phyloP scores from a whole-genome alignment of 768 basidiomycete species.

The Leccinum ochraceum region DNA sequence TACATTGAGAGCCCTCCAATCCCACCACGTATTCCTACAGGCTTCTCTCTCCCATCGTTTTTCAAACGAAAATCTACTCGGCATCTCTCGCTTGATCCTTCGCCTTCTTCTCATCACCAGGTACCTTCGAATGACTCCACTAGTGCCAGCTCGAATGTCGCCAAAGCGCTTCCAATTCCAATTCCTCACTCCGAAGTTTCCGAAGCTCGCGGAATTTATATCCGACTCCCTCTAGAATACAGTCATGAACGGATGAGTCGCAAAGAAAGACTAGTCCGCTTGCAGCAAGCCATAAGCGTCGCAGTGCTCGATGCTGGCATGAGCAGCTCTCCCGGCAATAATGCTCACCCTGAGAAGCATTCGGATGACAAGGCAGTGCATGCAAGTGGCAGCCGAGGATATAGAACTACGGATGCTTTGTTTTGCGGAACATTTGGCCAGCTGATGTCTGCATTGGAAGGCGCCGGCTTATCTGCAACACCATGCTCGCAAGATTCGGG shows the following conservation, averaged over 20 bases:
- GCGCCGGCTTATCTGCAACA: constrained; percentile 37
- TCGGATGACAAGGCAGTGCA: neutral
- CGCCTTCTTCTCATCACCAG: neutral
- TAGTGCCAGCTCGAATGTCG: neutral
- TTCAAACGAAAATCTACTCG: constrained; percentile 26
- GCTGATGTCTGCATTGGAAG: constrained; percentile 39
- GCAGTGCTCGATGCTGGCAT: constrained; percentile 44
- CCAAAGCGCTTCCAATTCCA: constrained; percentile 26
- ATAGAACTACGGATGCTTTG: constrained; percentile 31
- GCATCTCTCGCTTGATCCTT: neutral
- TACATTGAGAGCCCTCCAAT: constrained; percentile 26
- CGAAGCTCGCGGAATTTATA: constrained; percentile 25
- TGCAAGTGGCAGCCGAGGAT: constrained; percentile 2
- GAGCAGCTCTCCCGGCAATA: constrained; percentile 32
- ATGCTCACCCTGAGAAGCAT: constrained; percentile 1
- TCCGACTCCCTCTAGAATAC: constrained; percentile 20
- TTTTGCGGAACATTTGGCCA: constrained; percentile 48
- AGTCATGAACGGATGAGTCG: constrained; percentile 12
- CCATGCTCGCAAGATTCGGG: constrained; percentile 32
- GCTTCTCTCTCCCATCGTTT: constrained; percentile 21
- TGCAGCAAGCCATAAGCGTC: constrained; percentile 38
- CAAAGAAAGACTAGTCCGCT: constrained; percentile 25
- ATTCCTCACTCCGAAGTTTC: constrained; percentile 6
- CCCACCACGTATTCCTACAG: constrained; percentile 10
- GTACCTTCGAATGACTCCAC: neutral